phyloP scores from a whole-genome alignment of 1,139 yeast genomes.

The Tardiomyces blankii region DNA sequence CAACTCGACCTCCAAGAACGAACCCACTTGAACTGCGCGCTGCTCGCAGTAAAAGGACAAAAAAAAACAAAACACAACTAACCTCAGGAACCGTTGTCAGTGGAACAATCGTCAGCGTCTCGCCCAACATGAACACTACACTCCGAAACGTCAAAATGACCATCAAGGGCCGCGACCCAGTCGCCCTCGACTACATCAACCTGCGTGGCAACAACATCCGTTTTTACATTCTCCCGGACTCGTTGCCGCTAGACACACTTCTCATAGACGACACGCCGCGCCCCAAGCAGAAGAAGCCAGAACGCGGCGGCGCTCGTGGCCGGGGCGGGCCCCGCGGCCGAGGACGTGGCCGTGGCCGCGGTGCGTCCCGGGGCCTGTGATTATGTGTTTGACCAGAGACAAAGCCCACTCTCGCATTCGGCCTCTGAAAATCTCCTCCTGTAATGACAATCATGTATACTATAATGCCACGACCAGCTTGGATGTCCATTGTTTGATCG shows the following conservation, averaged over 20 bases:
- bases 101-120: conserved; percentile 67
- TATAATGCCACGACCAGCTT: too few species aligned
- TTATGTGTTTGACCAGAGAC: neutral
- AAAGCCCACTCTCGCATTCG: too few species aligned
- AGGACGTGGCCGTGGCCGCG: conserved; percentile 17
- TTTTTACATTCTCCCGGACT: conserved; percentile 77
- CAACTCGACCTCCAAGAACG: neutral
- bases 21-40: too few species aligned
- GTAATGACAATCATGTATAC: too few species aligned
- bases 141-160: conserved; percentile 74
- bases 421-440: too few species aligned
- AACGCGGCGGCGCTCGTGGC: conserved; percentile 18
- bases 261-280: conserved; percentile 49
- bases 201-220: conserved; percentile 87
- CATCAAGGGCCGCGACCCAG: conserved; percentile 61
- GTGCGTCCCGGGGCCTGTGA: neutral
- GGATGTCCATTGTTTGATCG: too few species aligned
- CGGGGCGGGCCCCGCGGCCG: conserved; percentile 22
- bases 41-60: too few species aligned
- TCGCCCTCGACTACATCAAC: conserved; percentile 65
- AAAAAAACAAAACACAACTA: too few species aligned
- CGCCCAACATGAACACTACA: conserved; percentile 89
- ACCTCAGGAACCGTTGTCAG: conserved; percentile 40
- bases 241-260: conserved; percentile 68
- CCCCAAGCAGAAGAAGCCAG: conserved; percentile 21